Base-by-base conservation (phyloP, 805 yeast species). In the Torulaspora quercuum region DNA sequence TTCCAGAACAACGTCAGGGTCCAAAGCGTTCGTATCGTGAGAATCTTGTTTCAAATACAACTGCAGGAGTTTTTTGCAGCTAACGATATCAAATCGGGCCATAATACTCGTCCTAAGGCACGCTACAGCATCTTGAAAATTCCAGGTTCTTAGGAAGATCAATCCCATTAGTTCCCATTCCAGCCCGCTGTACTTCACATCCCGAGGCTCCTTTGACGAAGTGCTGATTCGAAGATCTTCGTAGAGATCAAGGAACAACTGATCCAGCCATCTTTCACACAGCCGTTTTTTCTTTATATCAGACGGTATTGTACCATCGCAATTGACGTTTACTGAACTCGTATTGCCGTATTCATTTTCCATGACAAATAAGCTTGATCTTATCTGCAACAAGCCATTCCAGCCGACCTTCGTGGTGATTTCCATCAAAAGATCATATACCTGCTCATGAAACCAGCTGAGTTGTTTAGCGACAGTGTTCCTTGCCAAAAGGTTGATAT, bases 321-420 rank as follows among this genome's bases (percentile, higher is more conserved):
- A 39, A 5, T 28, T 25, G 10, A 35, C 12, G 7, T 35, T 28
- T 8, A 31, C 18, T 7, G 29, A 31, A 9, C 33, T 36, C 7
- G 37, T 39, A 5, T 40, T 43, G 7, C 40, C 14, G 48, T 78
- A 77, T 53, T 83, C 90, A 25, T 73, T 77, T 51, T 79, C 85
- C 88, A 90, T 90, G 7, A 86, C 76, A 61, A 90, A 90, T 0
- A 83, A 78, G 12, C 69, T 64, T 1, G 88, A 76, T 41, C 95
- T 75, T 24, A 80, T 53, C 39, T 68, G 66, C 46, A 89, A 68
- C 22, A 87, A 59, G 22, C 72, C 75, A 48, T 85, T 86, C 98
- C 98, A 90, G 3, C 96, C 96, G 25, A 80, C 66, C 15, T 70
- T 63, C 12, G 80, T 72, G 3, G 80, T 76, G 46, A 92, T 72